A percentile compares a stretch with the other conserved stretches of the same genome.
These are phyloP conservation scores for Talaromyces proteolyticus DNA, from an alignment of 495 filamentous ascomycete genomes.

Conservation along the genomic window DNA sequence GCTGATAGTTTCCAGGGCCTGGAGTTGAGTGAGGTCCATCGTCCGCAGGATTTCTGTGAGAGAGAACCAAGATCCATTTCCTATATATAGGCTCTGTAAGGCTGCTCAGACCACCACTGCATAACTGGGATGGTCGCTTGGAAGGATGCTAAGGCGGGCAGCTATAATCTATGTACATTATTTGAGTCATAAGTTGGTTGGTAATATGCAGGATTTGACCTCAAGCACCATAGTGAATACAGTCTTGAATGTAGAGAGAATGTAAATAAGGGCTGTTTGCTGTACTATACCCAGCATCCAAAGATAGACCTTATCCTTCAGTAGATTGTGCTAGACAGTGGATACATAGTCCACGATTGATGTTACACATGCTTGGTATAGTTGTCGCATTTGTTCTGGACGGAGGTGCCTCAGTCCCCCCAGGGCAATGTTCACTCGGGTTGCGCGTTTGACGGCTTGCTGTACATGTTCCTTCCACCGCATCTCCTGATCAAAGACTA, in stretches of 20 bases:
- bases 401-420: conserved; percentile 11
- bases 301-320: conserved; percentile 14
- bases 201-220: conserved; percentile 8
- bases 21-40: conserved; percentile 9
- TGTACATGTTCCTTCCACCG: conserved; percentile 18
- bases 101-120: conserved; percentile 5
- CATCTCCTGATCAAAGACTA: conserved; percentile 15
- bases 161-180: conserved; percentile 4
- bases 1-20: conserved; percentile 16
- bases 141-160: conserved; percentile 8
- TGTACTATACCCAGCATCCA: conserved; percentile 10
- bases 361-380: conserved; percentile 19
- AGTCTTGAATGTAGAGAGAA: conserved; percentile 13
- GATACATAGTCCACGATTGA: conserved; percentile 13
- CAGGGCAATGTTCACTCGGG: conserved; percentile 12
- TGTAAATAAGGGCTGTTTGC: conserved; percentile 6
- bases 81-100: conserved; percentile 9
- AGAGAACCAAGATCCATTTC: conserved; percentile 6
- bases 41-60: conserved; percentile 13
- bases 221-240: conserved; percentile 9
- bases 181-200: conserved; percentile 6
- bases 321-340: conserved; percentile 13
- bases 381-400: conserved; percentile 17
- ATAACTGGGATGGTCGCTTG: conserved; percentile 7
- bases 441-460: conserved; percentile 16